phyloP scores from a whole-genome alignment of 371 early-diverging fungal species.

The Mortierella sp. region DNA sequence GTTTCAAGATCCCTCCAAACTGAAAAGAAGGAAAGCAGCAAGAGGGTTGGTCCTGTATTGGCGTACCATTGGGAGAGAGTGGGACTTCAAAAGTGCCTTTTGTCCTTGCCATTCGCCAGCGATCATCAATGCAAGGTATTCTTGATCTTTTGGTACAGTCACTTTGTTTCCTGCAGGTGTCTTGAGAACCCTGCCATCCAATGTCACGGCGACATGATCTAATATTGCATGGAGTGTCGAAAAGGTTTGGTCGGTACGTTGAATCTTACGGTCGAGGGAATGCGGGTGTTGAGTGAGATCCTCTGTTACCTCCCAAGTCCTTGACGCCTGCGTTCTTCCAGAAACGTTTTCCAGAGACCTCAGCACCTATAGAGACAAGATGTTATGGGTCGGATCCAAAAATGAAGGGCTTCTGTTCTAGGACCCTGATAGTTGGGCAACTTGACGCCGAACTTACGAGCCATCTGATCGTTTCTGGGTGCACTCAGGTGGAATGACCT shows the following conservation, averaged over 20 bases:
- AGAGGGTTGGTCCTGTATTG: too few relatives aligned
- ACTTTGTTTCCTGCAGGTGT: slow-evolving; percentile 84
- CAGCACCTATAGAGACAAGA: slow-evolving; percentile 56
- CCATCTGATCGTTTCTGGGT: slow-evolving; percentile 41
- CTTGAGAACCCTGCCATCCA: slow-evolving; percentile 86
- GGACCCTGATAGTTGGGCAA: not conserved
- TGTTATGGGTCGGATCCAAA: not conserved
- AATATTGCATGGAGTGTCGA: too few relatives aligned
- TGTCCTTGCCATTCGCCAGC: slow-evolving; percentile 96
- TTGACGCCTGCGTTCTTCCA: slow-evolving; percentile 78
- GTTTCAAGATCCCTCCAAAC: not conserved
- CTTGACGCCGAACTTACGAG: too few relatives aligned
- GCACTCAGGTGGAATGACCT: slow-evolving; percentile 43
- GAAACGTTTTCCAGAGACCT: slow-evolving; percentile 75
- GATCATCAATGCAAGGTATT: slow-evolving; percentile 79
- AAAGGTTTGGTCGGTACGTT: too few relatives aligned
- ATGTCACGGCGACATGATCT: slow-evolving; percentile 69
- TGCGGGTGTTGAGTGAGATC: too few relatives aligned
- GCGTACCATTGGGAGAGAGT: slow-evolving; percentile 87
- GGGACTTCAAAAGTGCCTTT: slow-evolving; percentile 77
- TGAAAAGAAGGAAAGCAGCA: not conserved
- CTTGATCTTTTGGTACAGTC: slow-evolving; percentile 65
- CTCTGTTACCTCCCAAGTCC: slow-evolving; percentile 62
- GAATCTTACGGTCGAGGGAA: too few relatives aligned
- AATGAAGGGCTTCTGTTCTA: not conserved